Evolutionary conservation across 2,329 filamentous ascomycete species (phyloP).

Genomic region (Alternaria brassicicola): DNA sequence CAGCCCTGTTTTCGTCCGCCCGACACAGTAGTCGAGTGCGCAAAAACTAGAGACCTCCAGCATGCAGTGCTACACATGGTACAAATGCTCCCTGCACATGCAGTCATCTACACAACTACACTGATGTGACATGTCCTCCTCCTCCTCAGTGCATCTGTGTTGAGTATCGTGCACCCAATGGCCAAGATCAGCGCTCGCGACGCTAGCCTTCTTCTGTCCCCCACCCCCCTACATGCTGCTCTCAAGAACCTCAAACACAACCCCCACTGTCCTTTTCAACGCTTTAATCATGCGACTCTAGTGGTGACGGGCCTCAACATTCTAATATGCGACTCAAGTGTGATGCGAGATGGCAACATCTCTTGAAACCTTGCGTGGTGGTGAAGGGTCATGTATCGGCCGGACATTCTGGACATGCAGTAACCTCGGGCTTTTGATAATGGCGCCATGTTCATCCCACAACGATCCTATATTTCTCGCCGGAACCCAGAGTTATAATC

Average conservation of each 20-base stretch:
- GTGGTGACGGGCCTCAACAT: not conserved
- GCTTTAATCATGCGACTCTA: not conserved
- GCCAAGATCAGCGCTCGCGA: not conserved
- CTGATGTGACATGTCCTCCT: not conserved
- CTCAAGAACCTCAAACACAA: not conserved
- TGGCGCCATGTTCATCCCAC: conserved; percentile 15
- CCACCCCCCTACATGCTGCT: not conserved
- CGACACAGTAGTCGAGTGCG: not conserved
- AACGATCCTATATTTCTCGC: conserved; percentile 30
- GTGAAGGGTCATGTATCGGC: not conserved
- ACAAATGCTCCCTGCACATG: not conserved
- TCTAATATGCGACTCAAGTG: not conserved
- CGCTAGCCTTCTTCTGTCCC: not conserved
- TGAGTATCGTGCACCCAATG: not conserved
- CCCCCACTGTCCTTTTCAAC: not conserved
- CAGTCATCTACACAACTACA: not conserved
- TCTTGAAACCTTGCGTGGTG: not conserved
- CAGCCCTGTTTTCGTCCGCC: conserved; percentile 16
- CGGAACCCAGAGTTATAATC: conserved; percentile 28
- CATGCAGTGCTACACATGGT: not conserved
- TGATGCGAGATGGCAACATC: not conserved
- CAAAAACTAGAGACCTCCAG: not conserved
- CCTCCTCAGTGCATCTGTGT: not conserved
- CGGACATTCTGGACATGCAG: not conserved
- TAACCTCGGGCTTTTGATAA: not conserved